These are phyloP conservation scores for Kuraishia borneana DNA, from an alignment of 805 yeast species.

Conservation along the genomic window DNA sequence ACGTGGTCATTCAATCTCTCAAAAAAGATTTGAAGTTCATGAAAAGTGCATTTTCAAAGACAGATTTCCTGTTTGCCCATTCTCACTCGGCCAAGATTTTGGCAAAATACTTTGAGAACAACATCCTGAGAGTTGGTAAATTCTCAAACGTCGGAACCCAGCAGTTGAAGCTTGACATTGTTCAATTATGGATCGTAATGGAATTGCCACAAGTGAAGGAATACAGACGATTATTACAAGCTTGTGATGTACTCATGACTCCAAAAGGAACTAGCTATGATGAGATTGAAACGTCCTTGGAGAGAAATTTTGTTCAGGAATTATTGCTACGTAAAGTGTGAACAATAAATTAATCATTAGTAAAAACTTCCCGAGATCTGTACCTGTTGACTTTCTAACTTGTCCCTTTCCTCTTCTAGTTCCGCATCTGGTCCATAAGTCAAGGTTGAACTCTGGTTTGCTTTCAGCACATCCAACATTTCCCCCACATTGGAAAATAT, in stretches of 20 bases:
- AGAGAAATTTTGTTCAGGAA: not conserved
- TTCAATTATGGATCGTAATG: conserved; percentile 16
- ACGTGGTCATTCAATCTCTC: conserved; percentile 13
- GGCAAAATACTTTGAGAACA: conserved; percentile 23
- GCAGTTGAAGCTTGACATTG: conserved; percentile 21
- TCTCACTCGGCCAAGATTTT: conserved; percentile 15
- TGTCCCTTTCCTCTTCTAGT: not conserved
- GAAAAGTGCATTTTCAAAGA: conserved; percentile 15
- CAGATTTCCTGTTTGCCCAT: conserved; percentile 17
- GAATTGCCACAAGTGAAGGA: conserved; percentile 11
- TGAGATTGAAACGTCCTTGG: no score
- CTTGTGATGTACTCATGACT: conserved; percentile 6
- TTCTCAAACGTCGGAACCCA: conserved; percentile 23
- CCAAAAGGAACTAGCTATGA: no score
- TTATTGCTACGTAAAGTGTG: not conserved
- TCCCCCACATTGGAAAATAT: conserved; percentile 55
- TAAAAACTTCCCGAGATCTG: conserved; percentile 3
- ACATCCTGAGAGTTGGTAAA: conserved; percentile 23
- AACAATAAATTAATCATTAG: not conserved
- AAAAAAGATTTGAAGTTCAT: conserved; percentile 17
- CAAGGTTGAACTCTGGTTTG: conserved; percentile 4
- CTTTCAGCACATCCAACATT: conserved; percentile 33
- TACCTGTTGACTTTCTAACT: not conserved
- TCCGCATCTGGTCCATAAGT: not conserved
- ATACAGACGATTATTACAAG: conserved; percentile 11